Evolutionary conservation across 2,329 filamentous ascomycete species (phyloP).

Genomic region (Trichophyton equinum): DNA sequence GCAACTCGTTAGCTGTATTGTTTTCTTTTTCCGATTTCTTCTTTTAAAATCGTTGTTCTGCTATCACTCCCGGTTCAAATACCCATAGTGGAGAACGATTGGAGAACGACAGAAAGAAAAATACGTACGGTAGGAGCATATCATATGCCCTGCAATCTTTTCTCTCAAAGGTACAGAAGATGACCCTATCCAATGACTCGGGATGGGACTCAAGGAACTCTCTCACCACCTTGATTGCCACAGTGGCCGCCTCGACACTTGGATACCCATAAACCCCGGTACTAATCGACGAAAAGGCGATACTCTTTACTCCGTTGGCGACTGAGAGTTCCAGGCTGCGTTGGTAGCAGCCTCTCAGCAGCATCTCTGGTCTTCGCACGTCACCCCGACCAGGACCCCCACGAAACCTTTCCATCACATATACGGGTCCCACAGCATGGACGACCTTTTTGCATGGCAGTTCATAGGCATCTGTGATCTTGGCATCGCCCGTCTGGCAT

Average conservation of each 20-base stretch:
- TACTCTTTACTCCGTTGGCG: slow-evolving; percentile 49
- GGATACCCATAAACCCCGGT: slow-evolving; percentile 89
- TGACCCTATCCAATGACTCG: slow-evolving; percentile 52
- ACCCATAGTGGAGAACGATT: background rate
- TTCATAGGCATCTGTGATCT: slow-evolving; percentile 66
- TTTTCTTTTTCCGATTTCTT: too few relatives aligned
- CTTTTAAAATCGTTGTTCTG: too few relatives aligned
- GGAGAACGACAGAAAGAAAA: background rate
- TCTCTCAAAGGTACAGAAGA: slow-evolving; percentile 72
- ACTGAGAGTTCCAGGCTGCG: slow-evolving; percentile 61
- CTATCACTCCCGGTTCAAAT: background rate
- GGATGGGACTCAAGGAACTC: slow-evolving; percentile 37
- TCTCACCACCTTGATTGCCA: slow-evolving; percentile 52
- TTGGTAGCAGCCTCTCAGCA: slow-evolving; percentile 55
- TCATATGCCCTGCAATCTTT: slow-evolving; percentile 70
- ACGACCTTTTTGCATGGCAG: slow-evolving; percentile 71
- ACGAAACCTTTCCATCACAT: slow-evolving; percentile 32
- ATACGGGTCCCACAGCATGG: slow-evolving; percentile 81
- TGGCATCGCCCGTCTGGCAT: slow-evolving; percentile 66
- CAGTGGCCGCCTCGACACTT: slow-evolving; percentile 54
- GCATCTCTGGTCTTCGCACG: slow-evolving; percentile 17
- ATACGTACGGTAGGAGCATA: slow-evolving; percentile 56
- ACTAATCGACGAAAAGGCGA: slow-evolving; percentile 76
- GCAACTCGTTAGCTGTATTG: background rate
- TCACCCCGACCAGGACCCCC: slow-evolving; percentile 21